Percentiles rank a stretch among this genome's conserved stretches.
Evolutionary conservation across 495 filamentous ascomycete genomes (phyloP).

Genomic region (Achaetomiella virescens): DNA sequence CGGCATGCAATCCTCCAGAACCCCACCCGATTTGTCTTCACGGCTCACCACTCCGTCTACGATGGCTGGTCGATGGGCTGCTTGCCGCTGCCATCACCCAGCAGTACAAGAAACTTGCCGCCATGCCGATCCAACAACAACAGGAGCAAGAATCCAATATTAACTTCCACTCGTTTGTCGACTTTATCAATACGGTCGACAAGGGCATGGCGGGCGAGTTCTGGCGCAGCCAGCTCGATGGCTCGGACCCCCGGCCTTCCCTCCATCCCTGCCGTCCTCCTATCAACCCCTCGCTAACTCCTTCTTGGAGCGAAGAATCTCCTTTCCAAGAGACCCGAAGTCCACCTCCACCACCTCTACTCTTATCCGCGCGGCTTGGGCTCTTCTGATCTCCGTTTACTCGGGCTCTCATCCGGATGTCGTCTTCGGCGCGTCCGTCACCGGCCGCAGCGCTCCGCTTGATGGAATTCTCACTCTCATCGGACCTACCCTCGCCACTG

Average conservation of each 20-base stretch:
- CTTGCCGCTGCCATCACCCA: constrained; percentile 41
- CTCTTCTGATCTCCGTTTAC: constrained; percentile 33
- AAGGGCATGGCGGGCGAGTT: background rate
- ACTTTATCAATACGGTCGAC: constrained; percentile 13
- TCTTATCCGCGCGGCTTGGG: constrained; percentile 39
- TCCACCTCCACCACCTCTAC: constrained; percentile 9
- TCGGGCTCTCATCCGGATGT: constrained; percentile 34
- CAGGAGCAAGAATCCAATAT: constrained; percentile 11
- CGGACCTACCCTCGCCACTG: constrained; percentile 30
- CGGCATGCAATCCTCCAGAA: constrained; percentile 19
- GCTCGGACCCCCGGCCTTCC: background rate
- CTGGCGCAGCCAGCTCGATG: background rate
- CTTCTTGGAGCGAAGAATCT: background rate
- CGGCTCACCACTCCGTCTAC: constrained; percentile 58
- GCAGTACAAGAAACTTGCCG: constrained; percentile 17
- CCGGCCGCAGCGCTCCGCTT: constrained; percentile 42
- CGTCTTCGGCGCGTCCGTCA: constrained; percentile 37
- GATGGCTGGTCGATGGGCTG: constrained; percentile 56
- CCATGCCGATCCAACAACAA: background rate
- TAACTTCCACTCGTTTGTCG: constrained; percentile 27
- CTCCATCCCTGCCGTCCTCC: background rate
- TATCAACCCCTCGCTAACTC: background rate
- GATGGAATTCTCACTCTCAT: constrained; percentile 40
- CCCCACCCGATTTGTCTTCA: constrained; percentile 42
- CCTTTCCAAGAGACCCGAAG: background rate